Base-by-base conservation (phyloP, 441 rosid genomes). In the Gossypium trilobum region DNA sequence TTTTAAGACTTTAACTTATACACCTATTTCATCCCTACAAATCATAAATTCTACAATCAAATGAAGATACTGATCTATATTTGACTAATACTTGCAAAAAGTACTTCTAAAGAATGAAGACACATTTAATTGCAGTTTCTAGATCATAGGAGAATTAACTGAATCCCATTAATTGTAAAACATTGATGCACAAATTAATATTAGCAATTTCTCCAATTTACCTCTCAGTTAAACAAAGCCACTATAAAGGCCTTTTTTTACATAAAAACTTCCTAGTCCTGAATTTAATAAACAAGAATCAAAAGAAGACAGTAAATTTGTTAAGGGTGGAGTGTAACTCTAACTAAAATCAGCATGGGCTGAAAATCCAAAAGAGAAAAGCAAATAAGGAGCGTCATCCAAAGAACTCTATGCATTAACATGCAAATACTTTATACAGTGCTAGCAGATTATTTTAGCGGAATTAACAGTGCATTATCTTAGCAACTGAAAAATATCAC, bases 361-460 rank as follows among this genome's bases (percentile, higher is more conserved):
- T 8, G 59, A 5, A 33, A 14, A 68, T 27, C 13, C 44, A 51
- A 57, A 70, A 39, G 8, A 44, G 14, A 22, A 71, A 19, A 44
- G 55, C 33, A 44, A 13, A 44, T 44, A 13, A 44, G 46, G 16
- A 29, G 13, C n/a, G 19, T 22, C 11, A 55, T 57, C 44, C 57
- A 17, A 55, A 39, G 74, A 71, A 71, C 10, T 55, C 51, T 22
- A 22, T 57, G 36, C 36, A 39, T 25, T 36, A 39, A 33, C 11
- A 71, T n/a, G 22, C 66, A 71, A 60, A 42, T 36, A 25, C 29
- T 70, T 63, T 62, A 17, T 59, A 57, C 70, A 57, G 20, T n/a
- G 17, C 50, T 29, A 54, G 3, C 25, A 13, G 16, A 72, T 36
- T 75, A 3, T 25, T 33, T 22, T 4, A 36, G 63, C 36, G 19